Conservation (phyloP, 106 monocot genomes). For the Cymbidium sinense region DNA sequence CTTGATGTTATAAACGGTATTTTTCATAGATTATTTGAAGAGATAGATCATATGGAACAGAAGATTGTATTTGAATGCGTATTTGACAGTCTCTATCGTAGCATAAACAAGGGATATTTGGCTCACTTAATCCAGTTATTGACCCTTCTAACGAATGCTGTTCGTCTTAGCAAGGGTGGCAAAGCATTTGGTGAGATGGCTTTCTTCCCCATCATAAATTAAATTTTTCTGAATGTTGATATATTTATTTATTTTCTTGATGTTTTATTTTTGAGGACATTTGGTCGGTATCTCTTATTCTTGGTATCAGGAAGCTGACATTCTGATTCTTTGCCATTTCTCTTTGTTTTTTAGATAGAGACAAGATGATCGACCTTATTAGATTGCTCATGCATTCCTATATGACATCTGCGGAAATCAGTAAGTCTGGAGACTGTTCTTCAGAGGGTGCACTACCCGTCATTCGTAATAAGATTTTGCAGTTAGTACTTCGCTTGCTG, state of each 20-base stretch:
- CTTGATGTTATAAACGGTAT: slow-evolving; percentile 38
- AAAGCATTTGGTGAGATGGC: slow-evolving; percentile 43
- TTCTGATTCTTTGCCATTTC: neutral
- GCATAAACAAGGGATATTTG: slow-evolving; percentile 23
- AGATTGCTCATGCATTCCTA: slow-evolving; percentile 42
- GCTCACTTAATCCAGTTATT: slow-evolving; percentile 42
- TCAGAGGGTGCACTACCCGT: slow-evolving; percentile 19
- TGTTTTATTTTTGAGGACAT: neutral
- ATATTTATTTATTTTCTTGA: neutral
- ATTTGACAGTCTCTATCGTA: slow-evolving; percentile 28
- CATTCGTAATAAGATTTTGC: slow-evolving; percentile 38
- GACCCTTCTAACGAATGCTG: slow-evolving; percentile 40
- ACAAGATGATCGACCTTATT: slow-evolving; percentile 43
- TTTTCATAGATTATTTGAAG: slow-evolving; percentile 50
- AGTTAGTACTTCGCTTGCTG: slow-evolving; percentile 60
- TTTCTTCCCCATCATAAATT: neutral
- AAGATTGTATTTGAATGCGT: slow-evolving; percentile 46
- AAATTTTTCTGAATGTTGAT: neutral
- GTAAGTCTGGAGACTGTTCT: slow-evolving; percentile 19
- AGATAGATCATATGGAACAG: slow-evolving; percentile 41
- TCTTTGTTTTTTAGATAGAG: slow-evolving; percentile 35
- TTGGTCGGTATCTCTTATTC: slow-evolving; percentile 4
- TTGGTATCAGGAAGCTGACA: neutral
- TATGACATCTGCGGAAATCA: slow-evolving; percentile 22
- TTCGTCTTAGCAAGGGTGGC: slow-evolving; percentile 21